A percentile compares a stretch with the other conserved stretches of the same genome.
Evolutionary conservation across 805 yeast genomes (phyloP).

Genomic region (Vanderwaltozyma tropicalis): DNA sequence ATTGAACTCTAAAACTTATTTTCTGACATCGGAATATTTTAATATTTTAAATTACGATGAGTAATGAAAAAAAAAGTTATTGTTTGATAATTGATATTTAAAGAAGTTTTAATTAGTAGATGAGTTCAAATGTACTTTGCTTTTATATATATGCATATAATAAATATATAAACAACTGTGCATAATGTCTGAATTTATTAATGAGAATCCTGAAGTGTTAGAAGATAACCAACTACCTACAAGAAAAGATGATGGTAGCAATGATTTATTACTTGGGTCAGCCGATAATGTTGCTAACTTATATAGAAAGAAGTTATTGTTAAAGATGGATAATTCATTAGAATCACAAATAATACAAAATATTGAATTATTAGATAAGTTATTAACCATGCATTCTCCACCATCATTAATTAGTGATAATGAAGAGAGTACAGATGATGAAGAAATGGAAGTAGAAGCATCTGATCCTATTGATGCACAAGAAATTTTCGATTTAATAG

Average conservation of each 20-base stretch:
- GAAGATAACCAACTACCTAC: conserved; percentile 72
- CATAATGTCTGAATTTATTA: conserved; percentile 68
- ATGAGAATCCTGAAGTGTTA: conserved; percentile 82
- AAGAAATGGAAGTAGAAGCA: conserved; percentile 14
- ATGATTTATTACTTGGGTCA: conserved; percentile 13
- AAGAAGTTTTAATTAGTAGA: no score
- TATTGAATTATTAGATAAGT: conserved; percentile 24
- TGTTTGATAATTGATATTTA: no score
- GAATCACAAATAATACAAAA: conserved; percentile 19
- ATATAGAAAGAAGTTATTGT: conserved; percentile 17
- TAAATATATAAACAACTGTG: background rate
- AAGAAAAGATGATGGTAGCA: conserved; percentile 32
- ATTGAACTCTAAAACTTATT: no score
- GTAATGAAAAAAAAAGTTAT: background rate
- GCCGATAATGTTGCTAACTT: conserved; percentile 8
- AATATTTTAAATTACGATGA: no score
- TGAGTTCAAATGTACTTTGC: no score
- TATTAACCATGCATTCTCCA: conserved; percentile 13
- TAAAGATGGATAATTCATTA: conserved; percentile 19
- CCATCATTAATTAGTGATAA: conserved; percentile 19
- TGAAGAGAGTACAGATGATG: conserved; percentile 20
- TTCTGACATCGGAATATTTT: no score
- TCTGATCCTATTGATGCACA: conserved; percentile 71
- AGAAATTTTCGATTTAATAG: conserved; percentile 77
- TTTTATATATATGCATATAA: no score